Base-by-base conservation (phyloP, 2,329 filamentous ascomycete genomes). In the Ophiostoma novo-ulmi region DNA sequence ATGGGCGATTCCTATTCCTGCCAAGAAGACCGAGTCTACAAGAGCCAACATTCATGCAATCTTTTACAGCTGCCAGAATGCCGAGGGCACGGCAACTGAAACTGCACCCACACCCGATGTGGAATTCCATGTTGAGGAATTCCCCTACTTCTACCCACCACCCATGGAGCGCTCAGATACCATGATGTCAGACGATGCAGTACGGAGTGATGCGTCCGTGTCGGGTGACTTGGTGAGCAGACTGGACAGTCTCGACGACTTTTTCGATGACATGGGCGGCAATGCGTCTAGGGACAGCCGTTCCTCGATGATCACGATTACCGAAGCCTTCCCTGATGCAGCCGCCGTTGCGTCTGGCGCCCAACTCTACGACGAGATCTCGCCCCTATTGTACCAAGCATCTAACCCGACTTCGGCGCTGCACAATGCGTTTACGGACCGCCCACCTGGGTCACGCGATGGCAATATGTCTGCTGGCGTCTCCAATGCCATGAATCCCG, bases 1-100 rank as follows among this genome's bases (percentile, higher is more conserved):
- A 1, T 99, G 95, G 95, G 95, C 95, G 0, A 93, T 99, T 64
- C 94, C 95, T 0, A 88, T 96, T 78, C 95, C 95, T 20, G 94
- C 94, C 0, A 90, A 91, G 70, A 94, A 97, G 81, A 95, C 94
- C 0, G 89, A 91, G 70, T 87, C 89, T 44, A 98, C 95, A 4
- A 87, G 95, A 71, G 87, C 90, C 71, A 99, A 99, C 76, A 95
- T 99, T 2, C 94, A 98, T 78, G 93, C 94, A 0, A 94, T 95
- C 0, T 98, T 97, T 80, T 97, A 97, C 80, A 97, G 94, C 74
- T 97, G 94, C 77, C 91, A 92, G 69, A 90, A 87, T 73, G 85
- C 66, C 14, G 72, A 71, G 39, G 73, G 70, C 22, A 68, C 20
- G 1, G 61, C 20, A 10, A 35, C 71, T 2, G 68, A 91, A 70